Base-by-base conservation (phyloP, 2,329 filamentous ascomycete species). In the Fusarium sp. region DNA sequence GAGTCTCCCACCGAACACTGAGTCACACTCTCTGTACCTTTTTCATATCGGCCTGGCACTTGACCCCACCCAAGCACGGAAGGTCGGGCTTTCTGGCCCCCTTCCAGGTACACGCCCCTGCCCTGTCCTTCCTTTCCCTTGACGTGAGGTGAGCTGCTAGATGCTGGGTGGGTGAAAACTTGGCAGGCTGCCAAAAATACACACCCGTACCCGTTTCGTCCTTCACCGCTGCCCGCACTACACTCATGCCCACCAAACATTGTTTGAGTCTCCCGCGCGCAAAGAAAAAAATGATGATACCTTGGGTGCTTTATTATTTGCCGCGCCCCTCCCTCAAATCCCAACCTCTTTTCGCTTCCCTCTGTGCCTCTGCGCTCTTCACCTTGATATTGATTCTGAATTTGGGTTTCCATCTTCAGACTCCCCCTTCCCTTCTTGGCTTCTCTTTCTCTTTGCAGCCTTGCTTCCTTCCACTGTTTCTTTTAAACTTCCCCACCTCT, bases 221-320 rank as follows among this genome's bases (percentile, higher is more conserved):
- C 62, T 47, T 65, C 62, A 65, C 62, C 62, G 62, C 62, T 74
- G 56, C 60, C 58, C 60, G 66, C 71, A 69, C 70, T 57, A 48
- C 31, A 33, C 42, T 71, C 69, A 70, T 65, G 69, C 71, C 63
- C 68, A 72, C 72, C 72, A 74, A 73, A 70, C 63, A 73, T 66
- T 60, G 63, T 71, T 67, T 74, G 66, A 73, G 55, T 73, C 72
- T 69, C 70, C 57, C 68, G 63, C 59, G 62, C 66, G 47, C 46
- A 62, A 57, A 54, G 58, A 57, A 59, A 66, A 74, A 70, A 70
- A 60, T 52, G 65, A 65, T 65, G 60, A 65, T 65, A 65, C 62
- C 60, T 65, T 64, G 49, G 57, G 47, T 63, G 43, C 62, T 65
- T 65, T 73, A 72, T 73, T 74, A 74, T 74, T 74, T 73, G 68